Base-by-base conservation (phyloP, 805 yeast species). In the Sugiyamaella americana region DNA sequence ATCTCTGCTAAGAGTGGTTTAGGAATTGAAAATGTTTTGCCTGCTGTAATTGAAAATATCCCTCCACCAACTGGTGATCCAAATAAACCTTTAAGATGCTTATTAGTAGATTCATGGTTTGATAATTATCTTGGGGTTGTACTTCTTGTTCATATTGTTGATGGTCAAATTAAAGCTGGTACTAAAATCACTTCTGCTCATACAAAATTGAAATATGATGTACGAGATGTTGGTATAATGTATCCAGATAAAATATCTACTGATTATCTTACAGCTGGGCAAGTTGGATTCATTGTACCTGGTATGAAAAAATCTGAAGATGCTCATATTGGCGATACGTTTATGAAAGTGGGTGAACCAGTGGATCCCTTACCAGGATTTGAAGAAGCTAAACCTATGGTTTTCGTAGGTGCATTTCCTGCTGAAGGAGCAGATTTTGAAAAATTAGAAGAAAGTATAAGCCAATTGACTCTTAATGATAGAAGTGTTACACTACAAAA, bases 361-460 rank as follows among this genome's bases (percentile, higher is more conserved):
- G 80, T 84, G 2, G 86, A 81, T 52, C 82, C 96, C 1, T 71
- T 91, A 21, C 96, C 94, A 1, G 98, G 98, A 1, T 93, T 91
- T 63, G 97, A 89, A 65, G 96, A 87, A 58, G 89, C 95, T 1
- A 89, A 93, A 64, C 96, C 98, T 1, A 93, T 93, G 98, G 98
- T 91, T 5, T 93, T 91, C 63, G 94, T 91, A 41, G 98, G 98
- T 11, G 98, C 98, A 0, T 91, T 87, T 57, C 98, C 98, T 0
- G 93, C 96, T 0, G 96, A 91, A 58, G 96, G 96, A 3, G 75
- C 83, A 0, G 96, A 91, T 58, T 91, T 91, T 63, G 84, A 85
- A 51, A 82, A 77, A 22, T 73, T 91, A 71, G 95, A 93, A 59
- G 98, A 93, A 57, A 83, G 88, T 62, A 79, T 91, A 65, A 86